Evolutionary conservation across 2,329 filamentous ascomycete genomes (phyloP).

Genomic region (Penicillium sclerotiorum): DNA sequence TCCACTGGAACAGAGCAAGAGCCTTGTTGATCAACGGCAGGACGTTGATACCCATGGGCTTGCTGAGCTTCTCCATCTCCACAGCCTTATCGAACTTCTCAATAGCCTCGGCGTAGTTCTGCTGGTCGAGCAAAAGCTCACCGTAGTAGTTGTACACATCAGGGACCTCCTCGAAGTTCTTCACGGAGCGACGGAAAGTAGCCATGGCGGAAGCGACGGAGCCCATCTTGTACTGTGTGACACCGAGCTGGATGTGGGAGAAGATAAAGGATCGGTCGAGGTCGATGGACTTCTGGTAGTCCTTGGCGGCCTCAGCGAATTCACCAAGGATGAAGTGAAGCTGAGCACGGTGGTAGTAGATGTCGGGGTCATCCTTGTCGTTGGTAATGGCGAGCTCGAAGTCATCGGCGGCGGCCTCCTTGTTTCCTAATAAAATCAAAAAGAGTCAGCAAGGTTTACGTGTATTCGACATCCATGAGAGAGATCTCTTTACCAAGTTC

Average conservation of each 20-base stretch:
- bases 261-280: slow-evolving; percentile 96
- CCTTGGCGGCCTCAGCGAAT: slow-evolving; percentile 89
- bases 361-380: slow-evolving; percentile 88
- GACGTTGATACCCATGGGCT: slow-evolving; percentile 96
- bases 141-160: slow-evolving; percentile 99
- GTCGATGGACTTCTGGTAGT: slow-evolving; percentile 99
- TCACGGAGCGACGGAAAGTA: slow-evolving; percentile 94
- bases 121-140: slow-evolving; percentile 93
- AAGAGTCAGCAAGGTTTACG: slow-evolving; percentile 23
- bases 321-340: slow-evolving; percentile 97
- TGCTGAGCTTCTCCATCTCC: slow-evolving; percentile 94
- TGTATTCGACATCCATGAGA: neutral
- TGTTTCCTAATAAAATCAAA: slow-evolving; percentile 64
- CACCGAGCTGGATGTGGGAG: slow-evolving; percentile 98
- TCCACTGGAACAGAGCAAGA: slow-evolving; percentile 95
- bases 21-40: slow-evolving; percentile 98
- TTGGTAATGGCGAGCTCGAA: slow-evolving; percentile 84
- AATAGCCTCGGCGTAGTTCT: slow-evolving; percentile 92
- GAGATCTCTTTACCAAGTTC: slow-evolving; percentile 70
- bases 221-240: slow-evolving; percentile 99
- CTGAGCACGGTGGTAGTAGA: slow-evolving; percentile 98
- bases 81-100: slow-evolving; percentile 99
- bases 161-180: slow-evolving; percentile 95
- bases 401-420: slow-evolving; percentile 82
- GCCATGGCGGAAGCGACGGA: slow-evolving; percentile 98